Evolutionary conservation across 352 stramenopile species (phyloP).

Genomic region (Globisporangium abappressorium): DNA sequence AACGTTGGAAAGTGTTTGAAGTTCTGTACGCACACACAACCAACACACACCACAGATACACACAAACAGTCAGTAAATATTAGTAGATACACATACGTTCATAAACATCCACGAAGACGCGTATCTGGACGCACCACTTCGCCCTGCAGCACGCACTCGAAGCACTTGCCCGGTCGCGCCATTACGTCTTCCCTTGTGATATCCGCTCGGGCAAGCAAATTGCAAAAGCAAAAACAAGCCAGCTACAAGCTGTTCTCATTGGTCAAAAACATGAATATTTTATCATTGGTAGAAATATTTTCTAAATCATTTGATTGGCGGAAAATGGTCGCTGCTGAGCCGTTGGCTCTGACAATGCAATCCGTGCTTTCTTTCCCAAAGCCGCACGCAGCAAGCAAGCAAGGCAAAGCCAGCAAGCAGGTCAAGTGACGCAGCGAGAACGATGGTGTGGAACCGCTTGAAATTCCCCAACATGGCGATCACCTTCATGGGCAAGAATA

Average conservation of each 20-base stretch:
- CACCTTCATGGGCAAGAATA: constrained; percentile 86
- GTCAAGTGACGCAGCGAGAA: constrained; percentile 17
- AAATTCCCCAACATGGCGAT: constrained; percentile 88
- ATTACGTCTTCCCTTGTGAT: constrained; percentile 24
- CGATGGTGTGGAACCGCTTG: constrained; percentile 83
- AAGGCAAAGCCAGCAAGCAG: not conserved
- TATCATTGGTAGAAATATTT: constrained; percentile 23
- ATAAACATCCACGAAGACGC: not conserved
- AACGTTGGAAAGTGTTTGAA: constrained; percentile 83
- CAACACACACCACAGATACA: not conserved
- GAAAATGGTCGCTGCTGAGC: constrained; percentile 11
- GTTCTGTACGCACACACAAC: constrained; percentile 35
- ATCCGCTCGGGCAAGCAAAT: not conserved
- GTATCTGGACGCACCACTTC: constrained; percentile 58
- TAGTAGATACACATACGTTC: not conserved
- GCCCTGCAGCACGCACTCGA: constrained; percentile 79
- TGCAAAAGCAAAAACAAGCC: not conserved
- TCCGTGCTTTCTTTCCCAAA: not conserved
- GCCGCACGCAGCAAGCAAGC: not conserved
- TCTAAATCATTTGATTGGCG: constrained; percentile 12
- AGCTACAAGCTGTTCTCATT: constrained; percentile 18
- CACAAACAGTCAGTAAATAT: constrained; percentile 2
- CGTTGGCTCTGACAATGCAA: not conserved
- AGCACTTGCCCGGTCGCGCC: constrained; percentile 69
- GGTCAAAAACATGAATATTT: constrained; percentile 20